Evolutionary conservation across 768 basidiomycete genomes (phyloP).

Genomic region (Calocera cornea): DNA sequence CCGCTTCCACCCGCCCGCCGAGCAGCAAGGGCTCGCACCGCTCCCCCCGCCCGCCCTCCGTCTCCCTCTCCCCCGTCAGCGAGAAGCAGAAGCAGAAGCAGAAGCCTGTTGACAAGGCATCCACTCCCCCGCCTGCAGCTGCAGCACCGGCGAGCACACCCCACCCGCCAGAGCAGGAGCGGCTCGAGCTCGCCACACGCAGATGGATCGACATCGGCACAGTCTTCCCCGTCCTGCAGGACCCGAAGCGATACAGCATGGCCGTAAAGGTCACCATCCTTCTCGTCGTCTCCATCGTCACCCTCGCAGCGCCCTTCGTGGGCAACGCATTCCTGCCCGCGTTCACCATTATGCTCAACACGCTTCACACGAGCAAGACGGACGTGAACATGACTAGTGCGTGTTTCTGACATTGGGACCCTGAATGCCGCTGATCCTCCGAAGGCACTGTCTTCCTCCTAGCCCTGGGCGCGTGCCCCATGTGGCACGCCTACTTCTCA

Average conservation of each 20-base stretch:
- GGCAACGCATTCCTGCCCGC: slow-evolving; percentile 1
- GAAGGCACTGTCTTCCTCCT: slow-evolving; percentile 3
- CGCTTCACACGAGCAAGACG: background rate
- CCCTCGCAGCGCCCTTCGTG: background rate
- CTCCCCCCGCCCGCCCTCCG: background rate
- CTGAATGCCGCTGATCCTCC: background rate
- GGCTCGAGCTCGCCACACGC: background rate
- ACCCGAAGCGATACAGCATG: background rate
- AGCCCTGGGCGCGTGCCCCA: background rate
- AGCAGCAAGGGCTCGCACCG: background rate
- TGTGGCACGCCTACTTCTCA: slow-evolving; percentile 3
- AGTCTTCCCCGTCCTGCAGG: background rate
- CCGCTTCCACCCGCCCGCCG: too few relatives aligned
- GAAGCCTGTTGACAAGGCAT: background rate
- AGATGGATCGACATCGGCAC: background rate
- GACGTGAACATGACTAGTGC: slow-evolving; percentile 1
- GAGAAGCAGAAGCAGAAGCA: background rate
- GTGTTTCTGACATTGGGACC: background rate
- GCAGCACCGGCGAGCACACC: background rate
- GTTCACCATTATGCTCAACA: slow-evolving; percentile 3
- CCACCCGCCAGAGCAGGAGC: background rate
- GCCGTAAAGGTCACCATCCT: background rate
- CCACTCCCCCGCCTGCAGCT: background rate
- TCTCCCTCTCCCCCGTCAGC: background rate
- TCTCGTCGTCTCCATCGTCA: background rate